phyloP scores from a whole-genome alignment of 2,329 filamentous ascomycete species.

The Phaeosphaeria sp. region DNA sequence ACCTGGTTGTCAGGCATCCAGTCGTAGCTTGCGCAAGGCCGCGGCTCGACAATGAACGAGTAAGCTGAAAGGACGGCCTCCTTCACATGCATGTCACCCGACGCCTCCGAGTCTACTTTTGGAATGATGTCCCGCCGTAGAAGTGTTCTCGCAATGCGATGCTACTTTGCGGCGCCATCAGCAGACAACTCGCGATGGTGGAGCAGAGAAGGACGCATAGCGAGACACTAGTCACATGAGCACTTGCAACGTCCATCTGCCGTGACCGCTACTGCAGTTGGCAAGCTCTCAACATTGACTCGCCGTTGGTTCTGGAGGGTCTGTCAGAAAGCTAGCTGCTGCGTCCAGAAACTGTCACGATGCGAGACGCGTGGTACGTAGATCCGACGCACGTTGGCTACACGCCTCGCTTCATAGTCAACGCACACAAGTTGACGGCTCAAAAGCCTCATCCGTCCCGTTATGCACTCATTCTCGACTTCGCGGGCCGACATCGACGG shows the following conservation, averaged over 20 bases:
- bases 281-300: not conserved
- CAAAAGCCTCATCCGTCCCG: not conserved
- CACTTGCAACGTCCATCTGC: not conserved
- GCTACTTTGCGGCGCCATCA: constrained; percentile 24
- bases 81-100: constrained; percentile 33
- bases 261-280: not conserved
- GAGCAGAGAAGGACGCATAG: constrained; percentile 10
- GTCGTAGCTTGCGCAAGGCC: constrained; percentile 3
- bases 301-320: not conserved
- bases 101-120: constrained; percentile 11
- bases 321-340: not conserved
- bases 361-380: not conserved
- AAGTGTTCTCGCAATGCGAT: constrained; percentile 16
- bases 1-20: constrained; percentile 30
- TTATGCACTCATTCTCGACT: not conserved
- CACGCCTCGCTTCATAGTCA: not conserved
- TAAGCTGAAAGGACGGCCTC: constrained; percentile 14
- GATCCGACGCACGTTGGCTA: not conserved
- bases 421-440: not conserved
- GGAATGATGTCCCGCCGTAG: constrained; percentile 16
- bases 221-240: constrained; percentile 16
- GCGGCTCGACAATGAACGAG: constrained; percentile 23
- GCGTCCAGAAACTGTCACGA: not conserved
- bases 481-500: not conserved
- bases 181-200: constrained; percentile 15